Evolutionary conservation across 2,329 filamentous ascomycete genomes (phyloP).

Genomic region (Colletotrichum sp.): DNA sequence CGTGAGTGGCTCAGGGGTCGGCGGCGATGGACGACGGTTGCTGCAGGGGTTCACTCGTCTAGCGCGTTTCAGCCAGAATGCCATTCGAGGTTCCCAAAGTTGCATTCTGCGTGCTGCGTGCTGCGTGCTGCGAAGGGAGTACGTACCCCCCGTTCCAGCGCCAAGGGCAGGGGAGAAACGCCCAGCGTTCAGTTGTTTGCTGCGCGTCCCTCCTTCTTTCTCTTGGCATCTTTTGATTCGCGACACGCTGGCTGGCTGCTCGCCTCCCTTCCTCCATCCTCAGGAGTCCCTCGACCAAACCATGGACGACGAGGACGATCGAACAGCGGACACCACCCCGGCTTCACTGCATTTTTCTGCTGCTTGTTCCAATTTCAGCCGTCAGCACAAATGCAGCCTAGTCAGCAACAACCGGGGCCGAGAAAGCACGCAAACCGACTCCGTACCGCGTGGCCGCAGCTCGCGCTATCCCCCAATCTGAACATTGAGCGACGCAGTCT

Average conservation of each 20-base stretch:
- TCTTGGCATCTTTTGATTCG: not conserved
- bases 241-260: not conserved
- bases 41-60: slow-evolving; percentile 8
- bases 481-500: not conserved
- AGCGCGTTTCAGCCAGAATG: slow-evolving; percentile 17
- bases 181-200: not conserved
- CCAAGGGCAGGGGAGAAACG: not conserved
- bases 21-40: not conserved
- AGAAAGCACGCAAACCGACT: slow-evolving; percentile 2
- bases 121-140: not conserved
- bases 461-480: slow-evolving; percentile 5
- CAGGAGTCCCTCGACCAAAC: not conserved
- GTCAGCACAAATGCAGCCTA: not conserved
- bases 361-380: slow-evolving; percentile 6
- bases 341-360: slow-evolving; percentile 3
- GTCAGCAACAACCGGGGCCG: not conserved
- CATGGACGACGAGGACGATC: not conserved
- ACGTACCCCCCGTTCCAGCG: not conserved
- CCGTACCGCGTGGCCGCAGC: not conserved
- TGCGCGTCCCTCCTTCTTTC: not conserved
- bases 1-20: slow-evolving; percentile 5
- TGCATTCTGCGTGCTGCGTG: not conserved
- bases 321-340: not conserved
- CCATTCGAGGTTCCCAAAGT: not conserved
- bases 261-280: not conserved